Conservation (phyloP, 805 yeast genomes). For the Zygoascus bituminiphila region DNA sequence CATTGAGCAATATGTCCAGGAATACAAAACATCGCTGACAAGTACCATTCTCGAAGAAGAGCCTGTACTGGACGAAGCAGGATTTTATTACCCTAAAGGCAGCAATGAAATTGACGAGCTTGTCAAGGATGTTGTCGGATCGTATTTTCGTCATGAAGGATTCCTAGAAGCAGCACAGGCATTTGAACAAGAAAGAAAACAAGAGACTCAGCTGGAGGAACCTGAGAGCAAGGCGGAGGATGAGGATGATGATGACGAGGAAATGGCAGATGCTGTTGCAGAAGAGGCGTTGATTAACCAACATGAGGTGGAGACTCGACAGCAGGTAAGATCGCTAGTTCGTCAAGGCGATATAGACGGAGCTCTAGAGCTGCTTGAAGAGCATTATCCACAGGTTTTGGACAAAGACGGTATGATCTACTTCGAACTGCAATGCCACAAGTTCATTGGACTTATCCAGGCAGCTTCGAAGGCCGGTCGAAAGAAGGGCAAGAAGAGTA, state of each 20-base stretch:
- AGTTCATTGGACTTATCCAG: slow-evolving; percentile 35
- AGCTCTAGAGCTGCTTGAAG: slow-evolving; percentile 33
- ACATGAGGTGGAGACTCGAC: slow-evolving; percentile 31
- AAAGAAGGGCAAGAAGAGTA: neutral
- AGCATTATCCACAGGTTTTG: slow-evolving; percentile 35
- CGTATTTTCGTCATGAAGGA: slow-evolving; percentile 53
- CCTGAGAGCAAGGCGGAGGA: slow-evolving; percentile 14
- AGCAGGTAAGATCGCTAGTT: slow-evolving; percentile 37
- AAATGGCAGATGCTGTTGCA: slow-evolving; percentile 29
- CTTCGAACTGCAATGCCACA: slow-evolving; percentile 38
- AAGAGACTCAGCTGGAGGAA: slow-evolving; percentile 20
- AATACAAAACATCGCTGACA: slow-evolving; percentile 34
- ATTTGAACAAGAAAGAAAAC: slow-evolving; percentile 39
- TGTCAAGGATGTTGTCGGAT: slow-evolving; percentile 32
- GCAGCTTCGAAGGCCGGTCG: neutral
- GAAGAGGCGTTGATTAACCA: slow-evolving; percentile 11
- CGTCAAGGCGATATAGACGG: slow-evolving; percentile 38
- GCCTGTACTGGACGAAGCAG: slow-evolving; percentile 1
- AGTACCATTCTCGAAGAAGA: slow-evolving; percentile 9
- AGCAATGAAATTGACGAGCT: slow-evolving; percentile 14
- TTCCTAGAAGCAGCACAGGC: slow-evolving; percentile 45
- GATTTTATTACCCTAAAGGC: slow-evolving; percentile 1
- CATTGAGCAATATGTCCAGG: slow-evolving; percentile 44
- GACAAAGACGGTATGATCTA: slow-evolving; percentile 26
- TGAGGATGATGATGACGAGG: slow-evolving; percentile 25